Evolutionary conservation across 2,329 filamentous ascomycete species (phyloP).

Genomic region (Balansia obtecta): DNA sequence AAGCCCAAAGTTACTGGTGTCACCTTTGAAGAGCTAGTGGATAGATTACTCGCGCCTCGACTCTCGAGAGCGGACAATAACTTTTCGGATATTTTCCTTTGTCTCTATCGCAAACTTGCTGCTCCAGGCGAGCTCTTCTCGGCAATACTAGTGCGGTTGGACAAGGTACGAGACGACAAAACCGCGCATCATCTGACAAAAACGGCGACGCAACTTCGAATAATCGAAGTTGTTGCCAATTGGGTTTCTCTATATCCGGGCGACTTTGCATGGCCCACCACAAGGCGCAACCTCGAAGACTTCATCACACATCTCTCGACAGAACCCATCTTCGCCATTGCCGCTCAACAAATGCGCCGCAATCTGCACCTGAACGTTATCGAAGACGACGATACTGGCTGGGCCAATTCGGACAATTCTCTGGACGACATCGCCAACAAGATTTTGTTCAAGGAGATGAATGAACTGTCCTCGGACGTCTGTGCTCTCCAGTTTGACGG

Average conservation of each 20-base stretch:
- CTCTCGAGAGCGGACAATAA: conserved; percentile 82
- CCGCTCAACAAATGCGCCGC: conserved; percentile 73
- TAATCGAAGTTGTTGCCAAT: conserved; percentile 71
- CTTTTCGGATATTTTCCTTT: conserved; percentile 80
- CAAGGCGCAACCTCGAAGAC: conserved; percentile 56
- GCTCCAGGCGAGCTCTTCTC: conserved; percentile 67
- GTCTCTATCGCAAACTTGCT: conserved; percentile 87
- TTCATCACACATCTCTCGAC: conserved; percentile 66
- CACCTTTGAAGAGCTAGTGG: conserved; percentile 62
- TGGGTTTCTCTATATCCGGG: conserved; percentile 88
- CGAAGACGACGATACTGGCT: conserved; percentile 85
- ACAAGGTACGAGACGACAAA: conserved; percentile 54
- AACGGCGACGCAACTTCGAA: conserved; percentile 69
- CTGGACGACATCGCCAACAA: conserved; percentile 23
- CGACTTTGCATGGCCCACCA: conserved; percentile 74
- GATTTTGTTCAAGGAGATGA: conserved; percentile 26
- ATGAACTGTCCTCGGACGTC: conserved; percentile 28
- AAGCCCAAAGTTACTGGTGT: conserved; percentile 38
- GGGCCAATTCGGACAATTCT: conserved; percentile 68
- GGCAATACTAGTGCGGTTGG: conserved; percentile 65
- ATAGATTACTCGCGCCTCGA: conserved; percentile 70
- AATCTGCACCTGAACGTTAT: conserved; percentile 59
- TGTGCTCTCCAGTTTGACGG: conserved; percentile 37
- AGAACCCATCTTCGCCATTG: conserved; percentile 71
- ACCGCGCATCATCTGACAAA: conserved; percentile 59